A percentile compares a stretch with the other conserved stretches of the same genome.
Evolutionary conservation across 1,284 basidiomycete genomes (phyloP).

Genomic region (Ceratobasidium sp.): DNA sequence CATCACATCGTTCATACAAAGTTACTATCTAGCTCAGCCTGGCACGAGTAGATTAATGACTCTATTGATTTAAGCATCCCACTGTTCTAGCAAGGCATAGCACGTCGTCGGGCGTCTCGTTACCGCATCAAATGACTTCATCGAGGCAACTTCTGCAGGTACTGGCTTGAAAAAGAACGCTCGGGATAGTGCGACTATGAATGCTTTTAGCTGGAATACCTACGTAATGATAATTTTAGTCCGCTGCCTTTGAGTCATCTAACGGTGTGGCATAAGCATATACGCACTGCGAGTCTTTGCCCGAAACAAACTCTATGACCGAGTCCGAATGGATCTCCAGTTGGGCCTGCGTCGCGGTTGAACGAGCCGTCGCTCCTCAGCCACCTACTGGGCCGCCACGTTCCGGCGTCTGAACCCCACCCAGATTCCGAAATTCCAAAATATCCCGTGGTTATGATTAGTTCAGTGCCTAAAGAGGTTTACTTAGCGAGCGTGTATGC

Average conservation of each 20-base stretch:
- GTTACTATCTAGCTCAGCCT: too few relatives aligned
- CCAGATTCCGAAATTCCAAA: neutral
- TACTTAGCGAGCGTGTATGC: neutral
- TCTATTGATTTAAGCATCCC: neutral
- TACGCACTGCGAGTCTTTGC: conserved; percentile 4
- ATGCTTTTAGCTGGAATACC: conserved; percentile 30
- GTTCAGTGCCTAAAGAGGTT: conserved; percentile 2
- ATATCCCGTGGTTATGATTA: neutral
- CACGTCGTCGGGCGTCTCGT: conserved; percentile 6
- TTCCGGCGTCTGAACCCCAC: conserved; percentile 16
- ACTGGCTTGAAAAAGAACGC: conserved; percentile 22
- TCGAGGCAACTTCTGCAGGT: neutral
- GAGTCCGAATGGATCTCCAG: conserved; percentile 15
- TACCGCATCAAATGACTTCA: neutral
- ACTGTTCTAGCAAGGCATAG: conserved; percentile 12
- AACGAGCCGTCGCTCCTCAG: conserved; percentile 16
- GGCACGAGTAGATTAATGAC: too few relatives aligned
- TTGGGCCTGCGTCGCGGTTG: neutral
- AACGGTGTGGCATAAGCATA: too few relatives aligned
- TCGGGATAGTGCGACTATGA: neutral
- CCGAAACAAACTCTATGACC: conserved; percentile 18
- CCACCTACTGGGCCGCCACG: conserved; percentile 27
- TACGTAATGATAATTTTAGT: neutral
- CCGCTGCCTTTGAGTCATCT: neutral
- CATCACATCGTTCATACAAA: too few relatives aligned